A percentile compares a stretch with the other conserved stretches of the same genome.
Evolutionary conservation across 2,329 filamentous ascomycete species (phyloP).

Genomic region (Madurella fahalii): DNA sequence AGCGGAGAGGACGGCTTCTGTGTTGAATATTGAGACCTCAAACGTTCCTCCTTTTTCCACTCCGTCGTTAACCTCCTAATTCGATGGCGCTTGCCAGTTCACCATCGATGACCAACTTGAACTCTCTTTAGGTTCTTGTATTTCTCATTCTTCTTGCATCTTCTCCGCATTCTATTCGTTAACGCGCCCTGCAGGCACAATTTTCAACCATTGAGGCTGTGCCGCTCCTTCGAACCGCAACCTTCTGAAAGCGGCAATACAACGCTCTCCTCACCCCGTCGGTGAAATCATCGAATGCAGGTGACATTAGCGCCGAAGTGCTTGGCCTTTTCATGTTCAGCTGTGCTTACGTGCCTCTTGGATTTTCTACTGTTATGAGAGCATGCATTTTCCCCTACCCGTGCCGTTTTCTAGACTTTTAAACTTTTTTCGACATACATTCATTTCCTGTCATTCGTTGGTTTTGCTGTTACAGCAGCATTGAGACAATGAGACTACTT

Average conservation of each 20-base stretch:
- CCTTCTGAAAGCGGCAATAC: not conserved
- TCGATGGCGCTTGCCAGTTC: not conserved
- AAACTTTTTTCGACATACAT: not conserved
- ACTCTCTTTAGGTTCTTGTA: slow-evolving; percentile 1
- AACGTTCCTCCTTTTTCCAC: not conserved
- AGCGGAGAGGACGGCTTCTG: not conserved
- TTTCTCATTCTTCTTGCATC: not conserved
- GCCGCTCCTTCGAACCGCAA: slow-evolving; percentile 7
- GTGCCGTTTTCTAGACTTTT: not conserved
- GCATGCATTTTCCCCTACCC: not conserved
- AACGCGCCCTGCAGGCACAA: slow-evolving; percentile 1
- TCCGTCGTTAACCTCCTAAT: not conserved
- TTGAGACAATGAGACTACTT: slow-evolving; percentile 11
- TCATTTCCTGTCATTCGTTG: not conserved
- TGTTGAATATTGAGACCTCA: not conserved
- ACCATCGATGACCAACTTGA: slow-evolving; percentile 6
- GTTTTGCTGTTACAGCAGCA: not conserved
- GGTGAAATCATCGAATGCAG: too few species aligned
- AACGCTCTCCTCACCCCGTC: not conserved
- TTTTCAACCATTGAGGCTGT: slow-evolving; percentile 12
- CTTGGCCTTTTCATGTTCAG: too few species aligned
- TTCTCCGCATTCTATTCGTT: slow-evolving; percentile 11
- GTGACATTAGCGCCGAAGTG: too few species aligned
- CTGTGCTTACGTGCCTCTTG: too few species aligned
- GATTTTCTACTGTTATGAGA: too few species aligned